Base-by-base conservation (phyloP, 1,139 yeast species). In the Zygosaccharomyces pseudobailii region DNA sequence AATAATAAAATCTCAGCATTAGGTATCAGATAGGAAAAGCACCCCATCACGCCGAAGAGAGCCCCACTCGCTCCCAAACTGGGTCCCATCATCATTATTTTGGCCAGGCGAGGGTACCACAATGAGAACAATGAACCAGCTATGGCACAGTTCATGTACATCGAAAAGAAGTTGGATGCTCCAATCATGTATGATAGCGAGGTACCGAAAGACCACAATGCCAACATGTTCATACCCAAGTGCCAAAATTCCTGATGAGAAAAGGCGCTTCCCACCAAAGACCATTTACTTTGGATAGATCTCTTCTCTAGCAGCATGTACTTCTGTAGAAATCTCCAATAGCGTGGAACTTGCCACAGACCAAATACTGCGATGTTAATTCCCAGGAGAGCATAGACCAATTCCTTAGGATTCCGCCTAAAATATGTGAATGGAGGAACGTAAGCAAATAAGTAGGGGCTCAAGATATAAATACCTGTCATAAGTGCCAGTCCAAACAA, bases 31-130 rank as follows among this genome's bases (percentile, higher is more conserved):
- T 82, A 84, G 2, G 95, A 76, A 64, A 89, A 87, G 6, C 85
- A 73, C n/a, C 95, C 95, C 62, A 89, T 80, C 2, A 87, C 80
- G 46, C 89, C 82, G 64, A 88, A 87, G 27, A 90, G 76, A 0
- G 97, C 96, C 42, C 97, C 97, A 4, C 95, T 84, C 1, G 97
- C 97, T 45, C 97, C 97, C 48, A 90, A 71, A 42, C 95, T 84
- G 3, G 81, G 76, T 3, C 83, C 80, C 41, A 80, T 75, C 34
- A 78, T 65, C 6, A 80, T 71, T 8, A 78, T 55, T 36, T 66
- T 64, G 40, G 75, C 64, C 13, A 88, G 50, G 5, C 75, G 71
- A 2, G 96, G 95, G 48, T 84, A 73, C 42, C 82, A 74, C 38
- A 89, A 63, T 2, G 96, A 86, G 10, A 82, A 76, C 51, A 88